Percentiles rank a stretch among this genome's conserved stretches.
Evolutionary conservation across 345 rosid genomes (phyloP).

Genomic region (Physaria fendleri): DNA sequence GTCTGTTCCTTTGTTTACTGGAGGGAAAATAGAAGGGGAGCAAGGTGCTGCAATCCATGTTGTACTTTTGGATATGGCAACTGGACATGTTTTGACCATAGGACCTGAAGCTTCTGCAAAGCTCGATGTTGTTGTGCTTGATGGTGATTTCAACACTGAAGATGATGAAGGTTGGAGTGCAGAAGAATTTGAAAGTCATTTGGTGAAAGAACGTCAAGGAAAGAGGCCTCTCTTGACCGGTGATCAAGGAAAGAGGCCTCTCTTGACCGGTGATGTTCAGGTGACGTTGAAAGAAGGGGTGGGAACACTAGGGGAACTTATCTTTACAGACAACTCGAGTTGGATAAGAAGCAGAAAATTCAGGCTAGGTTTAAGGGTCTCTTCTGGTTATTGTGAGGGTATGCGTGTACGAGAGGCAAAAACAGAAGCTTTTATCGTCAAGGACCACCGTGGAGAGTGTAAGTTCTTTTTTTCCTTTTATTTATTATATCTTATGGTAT

Average conservation of each 20-base stretch:
- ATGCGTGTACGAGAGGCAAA: slow-evolving; percentile 87
- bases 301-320: slow-evolving; percentile 91
- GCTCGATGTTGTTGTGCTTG: slow-evolving; percentile 85
- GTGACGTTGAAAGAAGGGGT: slow-evolving; percentile 83
- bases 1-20: slow-evolving; percentile 90
- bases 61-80: slow-evolving; percentile 54
- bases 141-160: slow-evolving; percentile 91
- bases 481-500: not conserved
- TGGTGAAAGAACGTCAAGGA: slow-evolving; percentile 95
- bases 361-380: slow-evolving; percentile 79
- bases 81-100: slow-evolving; percentile 60
- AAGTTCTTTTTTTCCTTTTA: slow-evolving; percentile 23
- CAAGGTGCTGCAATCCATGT: slow-evolving; percentile 86
- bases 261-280: slow-evolving; percentile 82
- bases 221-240: slow-evolving; percentile 90
- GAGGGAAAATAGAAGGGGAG: slow-evolving; percentile 97
- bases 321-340: slow-evolving; percentile 92
- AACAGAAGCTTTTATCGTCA: slow-evolving; percentile 93
- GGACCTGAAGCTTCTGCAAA: slow-evolving; percentile 73
- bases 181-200: slow-evolving; percentile 81
- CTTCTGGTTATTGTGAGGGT: slow-evolving; percentile 62
- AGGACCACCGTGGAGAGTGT: slow-evolving; percentile 98
- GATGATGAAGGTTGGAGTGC: slow-evolving; percentile 70
- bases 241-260: slow-evolving; percentile 92
- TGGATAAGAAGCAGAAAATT: slow-evolving; percentile 98